Base-by-base conservation (phyloP, 495 filamentous ascomycete genomes). In the Glutinoglossum americanum region DNA sequence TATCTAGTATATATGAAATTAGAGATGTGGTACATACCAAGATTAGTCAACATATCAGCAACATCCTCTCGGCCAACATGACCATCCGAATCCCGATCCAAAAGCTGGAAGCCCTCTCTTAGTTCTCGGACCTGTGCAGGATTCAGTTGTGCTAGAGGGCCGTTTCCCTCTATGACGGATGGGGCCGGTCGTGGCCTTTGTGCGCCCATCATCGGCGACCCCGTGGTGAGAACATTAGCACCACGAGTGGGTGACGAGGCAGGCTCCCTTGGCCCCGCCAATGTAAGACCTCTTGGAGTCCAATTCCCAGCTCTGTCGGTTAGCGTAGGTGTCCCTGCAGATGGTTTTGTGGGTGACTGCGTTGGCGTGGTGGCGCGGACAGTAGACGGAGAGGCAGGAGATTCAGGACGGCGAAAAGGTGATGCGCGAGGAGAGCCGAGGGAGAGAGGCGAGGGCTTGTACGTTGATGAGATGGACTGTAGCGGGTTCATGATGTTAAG, bases 41-140 rank as follows among this genome's bases (percentile, higher is more conserved):
- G 71, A 61, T 89, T 85, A 59, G 74, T 77, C 25, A 96, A 75
- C 74, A 88, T 88, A 63, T 87, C 83, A 4, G 74, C 76, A 10
- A 96, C 81, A 67, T 93, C 85, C 35, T 86, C 81, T 59, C 81
- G 77, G 63, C 78, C 80, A 54, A 94, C 78, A 26, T 73, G 68
- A 17, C 86, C 85, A 62, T 88, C 83, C 66, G 83, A 84, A 69
- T 87, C 79, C 59, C 85, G 74, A 63, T 94, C 89, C 28, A 96
- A 73, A 53, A 93, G 84, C 67, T 87, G 81, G 68, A 94, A 96
- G 0, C 81, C 84, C 64, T 94, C 87, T 57, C 87, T 76, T 68
- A 96, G 77, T 58, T 84, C 80, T 55, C 82, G 72, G 6, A 87
- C 75, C 64, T 85, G 84, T 23, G 81, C 71, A 10, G 82, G 74